phyloP scores from a whole-genome alignment of 192 early-diverging fungal genomes.

The Coemansia sp. region DNA sequence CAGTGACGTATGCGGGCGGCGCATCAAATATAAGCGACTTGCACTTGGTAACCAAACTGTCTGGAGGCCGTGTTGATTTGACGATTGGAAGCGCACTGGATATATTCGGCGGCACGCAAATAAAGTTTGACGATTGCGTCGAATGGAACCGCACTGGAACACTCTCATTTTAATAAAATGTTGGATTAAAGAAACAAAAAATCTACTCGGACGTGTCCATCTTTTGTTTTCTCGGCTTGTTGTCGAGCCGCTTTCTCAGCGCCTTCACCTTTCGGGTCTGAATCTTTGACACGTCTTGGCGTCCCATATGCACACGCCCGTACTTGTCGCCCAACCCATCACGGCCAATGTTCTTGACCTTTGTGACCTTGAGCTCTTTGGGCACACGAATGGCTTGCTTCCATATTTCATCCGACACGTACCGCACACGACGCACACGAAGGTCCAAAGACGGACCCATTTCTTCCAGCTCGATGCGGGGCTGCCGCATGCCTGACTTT shows the following conservation, averaged over 20 bases:
- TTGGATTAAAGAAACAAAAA: too few species aligned
- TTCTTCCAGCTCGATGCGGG: constrained; percentile 87
- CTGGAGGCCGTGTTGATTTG: constrained; percentile 82
- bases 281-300: constrained; percentile 87
- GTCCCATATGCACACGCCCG: constrained; percentile 88
- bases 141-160: constrained; percentile 60
- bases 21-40: constrained; percentile 65
- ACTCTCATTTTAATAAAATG: neutral
- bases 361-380: constrained; percentile 70
- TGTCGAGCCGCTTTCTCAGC: constrained; percentile 65
- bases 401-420: constrained; percentile 78
- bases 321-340: constrained; percentile 91
- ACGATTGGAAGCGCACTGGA: constrained; percentile 96
- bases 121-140: constrained; percentile 80
- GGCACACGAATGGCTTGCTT: constrained; percentile 81
- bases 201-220: constrained; percentile 7
- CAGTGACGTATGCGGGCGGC: constrained; percentile 95
- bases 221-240: constrained; percentile 21
- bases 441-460: constrained; percentile 92
- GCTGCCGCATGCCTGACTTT: constrained; percentile 82
- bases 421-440: constrained; percentile 67
- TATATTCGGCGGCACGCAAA: constrained; percentile 88
- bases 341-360: constrained; percentile 89
- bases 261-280: constrained; percentile 99
- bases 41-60: constrained; percentile 73